Conservation (phyloP, 352 stramenopile species). For the Phytopythium boreale region DNA sequence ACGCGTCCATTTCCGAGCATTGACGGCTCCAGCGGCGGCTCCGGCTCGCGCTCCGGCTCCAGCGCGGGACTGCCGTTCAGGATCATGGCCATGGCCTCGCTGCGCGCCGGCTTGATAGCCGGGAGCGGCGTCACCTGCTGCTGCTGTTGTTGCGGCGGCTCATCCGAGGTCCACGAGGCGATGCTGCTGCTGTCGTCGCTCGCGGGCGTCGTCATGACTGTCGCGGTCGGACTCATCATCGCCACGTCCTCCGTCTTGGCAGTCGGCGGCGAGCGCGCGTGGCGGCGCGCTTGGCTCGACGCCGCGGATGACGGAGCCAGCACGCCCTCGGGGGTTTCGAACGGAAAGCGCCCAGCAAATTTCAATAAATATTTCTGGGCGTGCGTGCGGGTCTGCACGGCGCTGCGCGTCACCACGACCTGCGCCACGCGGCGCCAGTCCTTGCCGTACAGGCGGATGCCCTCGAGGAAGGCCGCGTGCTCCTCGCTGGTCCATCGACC, state of each 20-base stretch:
- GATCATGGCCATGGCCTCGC: conserved; percentile 72
- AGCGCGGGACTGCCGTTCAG: conserved; percentile 62
- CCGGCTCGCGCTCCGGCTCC: conserved; percentile 15
- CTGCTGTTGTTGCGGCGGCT: conserved; percentile 11
- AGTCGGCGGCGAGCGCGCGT: neutral
- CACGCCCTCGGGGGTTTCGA: conserved; percentile 41
- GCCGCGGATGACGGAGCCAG: conserved; percentile 6
- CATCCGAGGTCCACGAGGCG: conserved; percentile 33
- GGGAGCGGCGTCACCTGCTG: conserved; percentile 7
- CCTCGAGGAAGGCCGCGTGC: conserved; percentile 82
- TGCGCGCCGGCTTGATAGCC: conserved; percentile 13
- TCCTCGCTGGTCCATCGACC: conserved; percentile 88
- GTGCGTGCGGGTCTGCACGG: conserved; percentile 88
- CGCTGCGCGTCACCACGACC: conserved; percentile 77
- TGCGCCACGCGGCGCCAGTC: conserved; percentile 84
- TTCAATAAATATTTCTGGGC: conserved; percentile 93
- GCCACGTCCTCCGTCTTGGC: conserved; percentile 5
- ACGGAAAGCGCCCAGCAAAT: conserved; percentile 79
- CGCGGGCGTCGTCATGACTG: conserved; percentile 19
- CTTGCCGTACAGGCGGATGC: conserved; percentile 85
- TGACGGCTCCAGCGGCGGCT: neutral
- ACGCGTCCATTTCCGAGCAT: no score
- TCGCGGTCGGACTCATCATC: conserved; percentile 27
- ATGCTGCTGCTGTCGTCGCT: conserved; percentile 28
- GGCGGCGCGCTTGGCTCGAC: neutral